Evolutionary conservation across 495 filamentous ascomycete species (phyloP).

Genomic region (Clavariopsis aquatica): DNA sequence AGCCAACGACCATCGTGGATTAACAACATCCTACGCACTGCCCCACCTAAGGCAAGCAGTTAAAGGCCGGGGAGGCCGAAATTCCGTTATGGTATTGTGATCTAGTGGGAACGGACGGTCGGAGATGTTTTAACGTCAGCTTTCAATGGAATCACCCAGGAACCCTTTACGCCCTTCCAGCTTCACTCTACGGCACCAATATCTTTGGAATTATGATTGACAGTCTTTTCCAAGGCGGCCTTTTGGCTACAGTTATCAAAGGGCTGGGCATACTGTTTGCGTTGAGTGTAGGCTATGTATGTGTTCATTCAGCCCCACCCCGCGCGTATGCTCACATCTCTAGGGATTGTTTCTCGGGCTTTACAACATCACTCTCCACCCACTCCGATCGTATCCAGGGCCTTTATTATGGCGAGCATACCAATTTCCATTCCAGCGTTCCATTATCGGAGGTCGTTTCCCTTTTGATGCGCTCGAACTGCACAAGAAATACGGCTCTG

Average conservation of each 20-base stretch:
- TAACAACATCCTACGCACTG: no score
- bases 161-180: background rate
- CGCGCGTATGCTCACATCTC: background rate
- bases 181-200: background rate
- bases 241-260: background rate
- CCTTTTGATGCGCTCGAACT: conserved; percentile 27
- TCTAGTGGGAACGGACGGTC: no score
- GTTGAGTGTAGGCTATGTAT: background rate
- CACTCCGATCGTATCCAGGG: conserved; percentile 47
- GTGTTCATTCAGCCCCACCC: background rate
- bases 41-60: no score
- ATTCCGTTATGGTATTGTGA: no score
- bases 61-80: no score
- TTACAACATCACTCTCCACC: conserved; percentile 54
- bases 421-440: conserved; percentile 27
- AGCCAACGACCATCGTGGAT: no score
- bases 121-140: background rate
- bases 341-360: conserved; percentile 30
- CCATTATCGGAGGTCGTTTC: conserved; percentile 5
- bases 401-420: conserved; percentile 45
- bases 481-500: conserved; percentile 46
- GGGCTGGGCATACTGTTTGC: background rate
- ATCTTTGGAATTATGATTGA: background rate
- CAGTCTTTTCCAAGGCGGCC: background rate
- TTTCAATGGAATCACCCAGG: background rate